Evolutionary conservation across 2,329 filamentous ascomycete genomes (phyloP).

Genomic region (Colletotrichum gloeosporioides): DNA sequence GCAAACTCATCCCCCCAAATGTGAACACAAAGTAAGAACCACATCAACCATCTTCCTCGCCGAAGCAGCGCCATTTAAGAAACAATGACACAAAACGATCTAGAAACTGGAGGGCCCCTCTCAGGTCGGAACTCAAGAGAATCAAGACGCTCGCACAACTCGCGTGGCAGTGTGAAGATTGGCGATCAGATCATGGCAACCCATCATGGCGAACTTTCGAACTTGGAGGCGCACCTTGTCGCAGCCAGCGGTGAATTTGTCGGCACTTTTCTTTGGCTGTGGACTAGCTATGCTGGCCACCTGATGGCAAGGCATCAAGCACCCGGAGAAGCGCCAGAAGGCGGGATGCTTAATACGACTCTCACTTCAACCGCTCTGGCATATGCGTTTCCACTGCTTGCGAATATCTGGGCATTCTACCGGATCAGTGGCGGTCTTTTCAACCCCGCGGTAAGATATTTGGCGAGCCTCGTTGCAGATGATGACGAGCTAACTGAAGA

Average conservation of each 20-base stretch:
- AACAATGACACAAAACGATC: background rate
- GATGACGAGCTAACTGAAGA: background rate
- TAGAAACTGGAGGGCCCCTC: background rate
- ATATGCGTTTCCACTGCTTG: constrained; percentile 54
- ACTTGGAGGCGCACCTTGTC: constrained; percentile 30
- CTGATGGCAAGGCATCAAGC: constrained; percentile 32
- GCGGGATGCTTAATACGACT: constrained; percentile 31
- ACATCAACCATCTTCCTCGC: background rate
- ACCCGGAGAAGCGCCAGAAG: constrained; percentile 29
- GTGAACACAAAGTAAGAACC: background rate
- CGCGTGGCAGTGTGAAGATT: background rate
- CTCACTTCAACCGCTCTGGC: constrained; percentile 51
- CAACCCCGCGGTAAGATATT: constrained; percentile 38
- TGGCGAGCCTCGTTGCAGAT: background rate
- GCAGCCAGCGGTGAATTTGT: constrained; percentile 54
- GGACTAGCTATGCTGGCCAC: constrained; percentile 44
- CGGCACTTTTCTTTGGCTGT: constrained; percentile 58
- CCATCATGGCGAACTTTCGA: background rate
- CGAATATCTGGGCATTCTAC: constrained; percentile 64
- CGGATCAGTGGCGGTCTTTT: constrained; percentile 58
- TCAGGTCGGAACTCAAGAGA: background rate
- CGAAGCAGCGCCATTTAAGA: background rate
- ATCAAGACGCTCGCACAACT: background rate
- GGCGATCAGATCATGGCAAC: background rate
- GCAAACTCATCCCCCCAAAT: background rate